phyloP scores from a whole-genome alignment of 768 basidiomycete genomes.

The Lactarius hatsudake region DNA sequence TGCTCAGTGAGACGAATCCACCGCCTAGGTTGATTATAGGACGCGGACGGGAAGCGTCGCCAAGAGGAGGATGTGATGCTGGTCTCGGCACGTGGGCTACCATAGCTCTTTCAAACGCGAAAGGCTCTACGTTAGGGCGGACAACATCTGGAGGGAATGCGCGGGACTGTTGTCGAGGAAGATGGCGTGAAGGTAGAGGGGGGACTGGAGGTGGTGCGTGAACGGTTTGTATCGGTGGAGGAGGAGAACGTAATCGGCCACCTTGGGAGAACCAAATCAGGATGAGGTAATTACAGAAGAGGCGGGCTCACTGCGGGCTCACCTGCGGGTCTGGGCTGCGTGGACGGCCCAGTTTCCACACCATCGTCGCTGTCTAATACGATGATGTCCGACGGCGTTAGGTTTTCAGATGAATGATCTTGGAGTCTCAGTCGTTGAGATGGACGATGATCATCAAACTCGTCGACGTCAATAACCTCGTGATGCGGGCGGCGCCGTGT shows the following conservation, averaged over 20 bases:
- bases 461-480: constrained; percentile 47
- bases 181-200: constrained; percentile 41
- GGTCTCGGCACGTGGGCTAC: constrained; percentile 28
- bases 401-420: neutral
- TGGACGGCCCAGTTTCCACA: constrained; percentile 25
- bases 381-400: constrained; percentile 29
- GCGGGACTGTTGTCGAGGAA: constrained; percentile 29
- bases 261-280: constrained; percentile 15
- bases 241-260: constrained; percentile 26
- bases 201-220: constrained; percentile 56
- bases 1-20: constrained; percentile 48
- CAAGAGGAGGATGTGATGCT: constrained; percentile 32
- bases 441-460: constrained; percentile 34
- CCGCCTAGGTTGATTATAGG: constrained; percentile 68
- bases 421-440: constrained; percentile 19
- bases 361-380: constrained; percentile 45
- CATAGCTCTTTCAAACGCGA: constrained; percentile 48
- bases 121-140: constrained; percentile 49
- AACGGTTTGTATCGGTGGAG: constrained; percentile 18
- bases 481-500: constrained; percentile 25
- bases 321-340: constrained; percentile 14
- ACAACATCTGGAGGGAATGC: constrained; percentile 41
- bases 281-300: constrained; percentile 15
- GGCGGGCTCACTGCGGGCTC: constrained; percentile 30
- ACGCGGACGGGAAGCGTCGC: constrained; percentile 51